These are phyloP conservation scores for Petunia hybrid DNA, from an alignment of 305 asterid species.

Conservation along the genomic window DNA sequence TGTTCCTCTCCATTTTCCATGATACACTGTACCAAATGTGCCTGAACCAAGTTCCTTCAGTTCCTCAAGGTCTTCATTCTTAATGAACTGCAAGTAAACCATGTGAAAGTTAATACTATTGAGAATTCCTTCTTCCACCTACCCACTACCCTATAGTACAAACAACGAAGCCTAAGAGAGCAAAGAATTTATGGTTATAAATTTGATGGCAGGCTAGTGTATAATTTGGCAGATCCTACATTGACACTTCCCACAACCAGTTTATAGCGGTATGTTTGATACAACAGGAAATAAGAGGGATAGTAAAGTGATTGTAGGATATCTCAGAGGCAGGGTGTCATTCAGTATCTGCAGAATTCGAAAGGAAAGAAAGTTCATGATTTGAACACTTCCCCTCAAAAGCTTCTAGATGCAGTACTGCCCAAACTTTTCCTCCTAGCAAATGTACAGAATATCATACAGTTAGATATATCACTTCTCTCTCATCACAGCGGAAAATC, in stretches of 20 bases:
- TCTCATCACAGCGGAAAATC: constrained; percentile 9
- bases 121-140: constrained; percentile 3
- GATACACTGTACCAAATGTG: constrained; percentile 92
- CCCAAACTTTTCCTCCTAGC: constrained; percentile 14
- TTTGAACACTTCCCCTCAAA: constrained; percentile 18
- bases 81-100: constrained; percentile 62
- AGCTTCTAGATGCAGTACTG: constrained; percentile 10
- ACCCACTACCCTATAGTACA: background rate
- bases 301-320: background rate
- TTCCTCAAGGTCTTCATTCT: constrained; percentile 87
- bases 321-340: background rate
- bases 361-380: background rate
- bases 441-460: background rate
- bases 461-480: constrained; percentile 8
- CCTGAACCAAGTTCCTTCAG: constrained; percentile 90
- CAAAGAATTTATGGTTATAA: background rate
- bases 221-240: background rate
- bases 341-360: background rate
- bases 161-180: background rate
- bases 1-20: constrained; percentile 96
- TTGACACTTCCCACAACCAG: background rate
- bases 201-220: background rate
- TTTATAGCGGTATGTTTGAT: constrained; percentile 13
- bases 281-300: background rate
- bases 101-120: background rate